Conservation (phyloP, 345 rosid genomes). For the Corymbia maculata region DNA sequence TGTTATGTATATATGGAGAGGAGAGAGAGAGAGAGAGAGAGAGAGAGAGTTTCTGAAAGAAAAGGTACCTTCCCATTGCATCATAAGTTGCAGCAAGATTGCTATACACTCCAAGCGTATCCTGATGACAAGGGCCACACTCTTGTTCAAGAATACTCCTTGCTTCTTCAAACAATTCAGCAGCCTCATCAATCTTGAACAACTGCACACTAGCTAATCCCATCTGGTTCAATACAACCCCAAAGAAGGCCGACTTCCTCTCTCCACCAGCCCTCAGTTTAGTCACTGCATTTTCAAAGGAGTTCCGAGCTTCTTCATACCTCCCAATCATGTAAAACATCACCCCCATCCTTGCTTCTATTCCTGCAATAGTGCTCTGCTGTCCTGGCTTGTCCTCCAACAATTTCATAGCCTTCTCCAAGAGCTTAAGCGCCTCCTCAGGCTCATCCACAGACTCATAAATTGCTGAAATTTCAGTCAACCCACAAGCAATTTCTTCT, state of each 20-base stretch:
- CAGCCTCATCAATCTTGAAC: slow-evolving; percentile 96
- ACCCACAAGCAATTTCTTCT: slow-evolving; percentile 87
- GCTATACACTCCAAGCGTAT: slow-evolving; percentile 93
- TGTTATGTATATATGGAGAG: too few species aligned
- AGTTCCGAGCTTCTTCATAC: slow-evolving; percentile 83
- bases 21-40: not conserved
- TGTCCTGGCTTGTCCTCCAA: slow-evolving; percentile 98
- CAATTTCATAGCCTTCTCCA: slow-evolving; percentile 87
- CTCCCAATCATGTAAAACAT: slow-evolving; percentile 90
- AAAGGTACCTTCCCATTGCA: slow-evolving; percentile 93
- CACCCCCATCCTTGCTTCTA: slow-evolving; percentile 97
- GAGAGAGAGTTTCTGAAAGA: not conserved
- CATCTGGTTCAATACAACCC: slow-evolving; percentile 98
- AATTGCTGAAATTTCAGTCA: slow-evolving; percentile 88
- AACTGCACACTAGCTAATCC: slow-evolving; percentile 96
- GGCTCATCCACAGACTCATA: slow-evolving; percentile 98
- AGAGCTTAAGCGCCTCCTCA: slow-evolving; percentile 92
- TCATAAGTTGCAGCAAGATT: slow-evolving; percentile 98
- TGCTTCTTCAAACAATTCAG: slow-evolving; percentile 92
- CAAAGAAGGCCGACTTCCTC: slow-evolving; percentile 92
- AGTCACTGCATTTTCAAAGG: slow-evolving; percentile 72
- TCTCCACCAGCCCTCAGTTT: slow-evolving; percentile 91
- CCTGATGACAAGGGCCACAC: slow-evolving; percentile 93
- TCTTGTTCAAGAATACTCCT: slow-evolving; percentile 82
- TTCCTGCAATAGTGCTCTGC: slow-evolving; percentile 92